Base-by-base conservation (phyloP, 108 stramenopile species). In the Skeletonema potamos region DNA sequence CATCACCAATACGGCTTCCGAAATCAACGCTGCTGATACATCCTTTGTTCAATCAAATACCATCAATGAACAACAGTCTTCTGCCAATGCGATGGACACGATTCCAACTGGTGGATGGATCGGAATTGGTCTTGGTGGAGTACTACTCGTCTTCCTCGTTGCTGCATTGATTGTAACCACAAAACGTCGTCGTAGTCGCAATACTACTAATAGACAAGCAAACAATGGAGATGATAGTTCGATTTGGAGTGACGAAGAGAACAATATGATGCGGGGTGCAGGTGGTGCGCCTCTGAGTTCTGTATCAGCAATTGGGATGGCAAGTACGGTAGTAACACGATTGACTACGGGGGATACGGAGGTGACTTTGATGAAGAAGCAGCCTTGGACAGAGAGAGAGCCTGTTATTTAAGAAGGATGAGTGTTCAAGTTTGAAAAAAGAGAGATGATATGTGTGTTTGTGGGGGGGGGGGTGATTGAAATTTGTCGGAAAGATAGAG, bases 331-430 rank as follows among this genome's bases (percentile, higher is more conserved):
- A 33, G 69, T 59, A 8, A 70, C 58, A 44, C 24, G 69, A 26
- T 48, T 70, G 69, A 70, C 15, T 44, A 70, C 69, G 37, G 69
- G 69, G 10, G 69, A 70, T 51, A 70, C 69, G 3, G 69, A 70
- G 46, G 60, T 70, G 1, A 60, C 58, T 8, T 48, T 70, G 59
- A 33, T 48, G 59, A 37, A 70, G 69, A 59, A 70, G 69, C 69
- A 70, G 44, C 6, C 58, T 51, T 70, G 69, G 69, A 28, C 69
- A 13, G 58, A 60, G 59, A 46, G 20, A 13, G 41, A 43, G 26
- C 69, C 69, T 11, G 58, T 27, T 24, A 10, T 70, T 44, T 70
- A 20, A 68, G 13, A 15, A 41, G 2, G 2, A 10, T 10, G 1
- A 41, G 10, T 41, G n/a, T n/a, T n/a, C n/a, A n/a, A n/a, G n/a